phyloP scores from a whole-genome alignment of 176 grass and related monocot species.

The Carex cristatella region DNA sequence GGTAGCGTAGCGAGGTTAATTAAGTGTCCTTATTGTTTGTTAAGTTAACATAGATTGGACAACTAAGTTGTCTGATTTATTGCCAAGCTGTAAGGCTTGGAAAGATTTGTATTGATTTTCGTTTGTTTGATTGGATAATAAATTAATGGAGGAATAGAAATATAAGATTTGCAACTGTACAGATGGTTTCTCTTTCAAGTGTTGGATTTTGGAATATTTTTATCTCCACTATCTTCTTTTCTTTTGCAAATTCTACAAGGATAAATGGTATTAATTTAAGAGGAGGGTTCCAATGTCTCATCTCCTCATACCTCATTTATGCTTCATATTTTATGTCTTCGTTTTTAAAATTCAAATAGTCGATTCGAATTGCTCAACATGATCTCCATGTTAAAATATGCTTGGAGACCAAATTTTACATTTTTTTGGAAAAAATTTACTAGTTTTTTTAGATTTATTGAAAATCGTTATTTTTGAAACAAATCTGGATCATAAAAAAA shows the following conservation, averaged over 20 bases:
- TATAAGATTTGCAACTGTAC: slow-evolving; percentile 28
- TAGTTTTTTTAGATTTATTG: too few relatives aligned
- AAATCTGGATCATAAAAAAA: too few relatives aligned
- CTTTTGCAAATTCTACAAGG: neutral
- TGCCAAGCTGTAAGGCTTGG: slow-evolving; percentile 44
- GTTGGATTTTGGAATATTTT: slow-evolving; percentile 3
- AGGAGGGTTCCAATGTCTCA: too few relatives aligned
- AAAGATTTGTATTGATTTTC: slow-evolving; percentile 22
- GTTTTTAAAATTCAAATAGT: too few relatives aligned
- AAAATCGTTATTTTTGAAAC: too few relatives aligned
- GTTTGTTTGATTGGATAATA: slow-evolving; percentile 30
- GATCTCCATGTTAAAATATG: too few relatives aligned
- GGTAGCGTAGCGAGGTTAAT: slow-evolving; percentile 22
- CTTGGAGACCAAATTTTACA: too few relatives aligned
- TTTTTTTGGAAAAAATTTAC: too few relatives aligned
- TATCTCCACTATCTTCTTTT: neutral
- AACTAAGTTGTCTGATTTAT: slow-evolving; percentile 63
- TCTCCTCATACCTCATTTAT: too few relatives aligned
- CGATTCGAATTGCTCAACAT: too few relatives aligned
- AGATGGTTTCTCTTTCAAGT: neutral
- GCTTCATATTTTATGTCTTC: too few relatives aligned
- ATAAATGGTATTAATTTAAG: neutral
- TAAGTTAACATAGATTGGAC: slow-evolving; percentile 30
- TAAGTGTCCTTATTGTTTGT: neutral
- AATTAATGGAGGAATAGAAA: slow-evolving; percentile 11